Base-by-base conservation (phyloP, 805 yeast species). In the Phaffomyces antillensis region DNA sequence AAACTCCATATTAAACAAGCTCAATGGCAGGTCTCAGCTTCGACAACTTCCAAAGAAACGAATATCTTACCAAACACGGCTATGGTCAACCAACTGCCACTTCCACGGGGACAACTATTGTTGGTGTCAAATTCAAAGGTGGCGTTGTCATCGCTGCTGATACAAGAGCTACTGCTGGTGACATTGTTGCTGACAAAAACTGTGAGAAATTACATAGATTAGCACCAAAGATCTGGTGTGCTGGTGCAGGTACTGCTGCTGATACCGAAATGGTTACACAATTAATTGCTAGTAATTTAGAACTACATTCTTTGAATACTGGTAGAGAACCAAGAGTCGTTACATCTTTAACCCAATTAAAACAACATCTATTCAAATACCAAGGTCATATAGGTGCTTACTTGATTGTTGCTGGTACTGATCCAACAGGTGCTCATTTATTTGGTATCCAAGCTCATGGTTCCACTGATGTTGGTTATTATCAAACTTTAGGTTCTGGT, bases 211-310 rank as follows among this genome's bases (percentile, higher is more conserved):
- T 93, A 52, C 97, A 91, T 68, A 71, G 95, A 55, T 74, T 90
- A 52, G 77, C 96, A 7, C 96, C 97, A 10, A 77, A 76, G 60
- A 89, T 90, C 62, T 91, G 97, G 97, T 91, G 99, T 80, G 99
- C 99, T 42, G 99, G 99, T 59, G 99, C 99, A 4, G 99, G 99
- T 65, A 93, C 99, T n/a, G 99, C 99, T 28, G 98, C 99, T 8
- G 99, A 93, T 64, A 93, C 97, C 12, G 98, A 93, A 65, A 88
- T 89, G 81, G 98, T 93, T 35, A 93, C 99, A 6, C 96, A 89
- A 65, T 73, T 93, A 60, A 89, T 89, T 54, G 79, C 88, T 33
- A 86, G 96, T 34, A 90, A 91, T 63, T 71, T 93, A 52, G 99
- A 93, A 67, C 72, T 93, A 50, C 99, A 91, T 65, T 73, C 95